Percentiles rank a stretch among this genome's conserved stretches.
Evolutionary conservation across 805 yeast species (phyloP).

Genomic region (Teunomyces stri): DNA sequence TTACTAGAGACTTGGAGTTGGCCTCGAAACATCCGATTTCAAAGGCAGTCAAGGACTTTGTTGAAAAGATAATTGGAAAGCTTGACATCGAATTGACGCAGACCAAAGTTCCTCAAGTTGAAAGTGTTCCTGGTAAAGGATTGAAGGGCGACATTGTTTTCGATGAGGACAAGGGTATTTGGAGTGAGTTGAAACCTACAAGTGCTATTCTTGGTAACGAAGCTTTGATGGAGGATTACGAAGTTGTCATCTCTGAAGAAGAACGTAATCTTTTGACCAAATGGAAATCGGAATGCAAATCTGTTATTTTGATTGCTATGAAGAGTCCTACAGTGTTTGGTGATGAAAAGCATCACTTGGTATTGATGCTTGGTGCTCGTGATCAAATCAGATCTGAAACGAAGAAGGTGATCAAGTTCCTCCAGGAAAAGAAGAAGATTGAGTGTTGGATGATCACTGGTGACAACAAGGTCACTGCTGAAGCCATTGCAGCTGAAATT

Average conservation of each 20-base stretch:
- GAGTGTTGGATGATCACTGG: constrained; percentile 78
- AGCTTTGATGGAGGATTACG: constrained; percentile 48
- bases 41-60: constrained; percentile 45
- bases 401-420: constrained; percentile 40
- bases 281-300: constrained; percentile 67
- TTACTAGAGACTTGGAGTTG: constrained; percentile 57
- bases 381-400: constrained; percentile 64
- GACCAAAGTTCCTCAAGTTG: constrained; percentile 45
- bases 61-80: constrained; percentile 29
- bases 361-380: constrained; percentile 55
- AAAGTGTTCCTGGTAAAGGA: constrained; percentile 62
- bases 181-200: constrained; percentile 33
- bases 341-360: constrained; percentile 32
- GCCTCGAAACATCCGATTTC: constrained; percentile 72
- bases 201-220: constrained; percentile 61
- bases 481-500: constrained; percentile 60
- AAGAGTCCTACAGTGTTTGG: constrained; percentile 25
- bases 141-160: constrained; percentile 43
- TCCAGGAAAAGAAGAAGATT: constrained; percentile 38
- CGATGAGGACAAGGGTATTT: constrained; percentile 19
- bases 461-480: constrained; percentile 66
- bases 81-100: constrained; percentile 19
- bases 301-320: constrained; percentile 57
- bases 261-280: constrained; percentile 35
- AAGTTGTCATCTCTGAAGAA: constrained; percentile 32